phyloP scores from a whole-genome alignment of 1,284 basidiomycete species.

The Microbotryomycetes sp. region DNA sequence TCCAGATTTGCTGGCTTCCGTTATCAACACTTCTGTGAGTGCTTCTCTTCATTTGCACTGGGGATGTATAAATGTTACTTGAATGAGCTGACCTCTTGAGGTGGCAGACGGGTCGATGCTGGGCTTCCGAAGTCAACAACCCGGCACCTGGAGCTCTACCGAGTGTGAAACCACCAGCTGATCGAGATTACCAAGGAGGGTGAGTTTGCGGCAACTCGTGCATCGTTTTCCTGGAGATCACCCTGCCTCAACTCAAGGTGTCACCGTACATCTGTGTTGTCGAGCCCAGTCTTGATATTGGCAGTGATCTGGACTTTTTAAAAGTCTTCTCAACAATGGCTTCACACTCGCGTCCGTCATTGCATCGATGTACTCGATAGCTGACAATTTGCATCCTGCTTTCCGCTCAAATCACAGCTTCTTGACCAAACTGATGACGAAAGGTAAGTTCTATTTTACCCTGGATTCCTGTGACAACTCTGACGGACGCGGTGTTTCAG shows the following conservation, averaged over 20 bases:
- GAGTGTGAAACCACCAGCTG: constrained; percentile 53
- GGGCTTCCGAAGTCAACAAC: constrained; percentile 79
- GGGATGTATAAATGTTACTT: not conserved
- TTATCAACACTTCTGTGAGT: constrained; percentile 77
- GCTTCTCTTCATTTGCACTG: constrained; percentile 31
- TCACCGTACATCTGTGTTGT: too few relatives aligned
- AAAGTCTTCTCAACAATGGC: too few relatives aligned
- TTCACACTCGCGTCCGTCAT: too few relatives aligned
- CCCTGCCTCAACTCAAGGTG: too few relatives aligned
- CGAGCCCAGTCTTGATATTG: too few relatives aligned
- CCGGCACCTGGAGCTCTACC: constrained; percentile 69
- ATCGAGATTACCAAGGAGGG: constrained; percentile 65
- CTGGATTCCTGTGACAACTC: not conserved
- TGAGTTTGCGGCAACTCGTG: constrained; percentile 9
- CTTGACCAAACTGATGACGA: constrained; percentile 73
- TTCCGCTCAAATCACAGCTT: constrained; percentile 48
- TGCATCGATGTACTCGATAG: constrained; percentile 51
- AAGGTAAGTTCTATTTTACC: constrained; percentile 47
- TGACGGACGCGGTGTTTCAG: too few relatives aligned
- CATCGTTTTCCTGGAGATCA: too few relatives aligned
- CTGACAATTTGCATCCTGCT: constrained; percentile 8
- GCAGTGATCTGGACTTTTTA: too few relatives aligned
- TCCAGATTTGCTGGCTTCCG: constrained; percentile 63
- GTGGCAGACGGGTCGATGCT: constrained; percentile 51
- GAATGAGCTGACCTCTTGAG: not conserved